Evolutionary conservation across 257 asterid genomes (phyloP).

Genomic region (Solanum sitiens): DNA sequence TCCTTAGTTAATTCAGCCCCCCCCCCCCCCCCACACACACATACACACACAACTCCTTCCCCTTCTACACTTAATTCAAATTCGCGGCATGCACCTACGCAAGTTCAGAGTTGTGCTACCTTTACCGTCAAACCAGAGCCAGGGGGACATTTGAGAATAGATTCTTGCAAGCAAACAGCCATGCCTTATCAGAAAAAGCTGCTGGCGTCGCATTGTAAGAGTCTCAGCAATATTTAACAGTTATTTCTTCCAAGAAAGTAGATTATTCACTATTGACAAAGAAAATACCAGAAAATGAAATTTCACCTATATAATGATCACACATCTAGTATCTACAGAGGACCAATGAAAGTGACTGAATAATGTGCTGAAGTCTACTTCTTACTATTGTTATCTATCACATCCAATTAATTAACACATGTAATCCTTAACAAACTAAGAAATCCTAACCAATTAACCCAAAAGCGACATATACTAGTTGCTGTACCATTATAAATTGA

Average conservation of each 20-base stretch:
- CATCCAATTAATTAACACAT: not conserved
- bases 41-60: no score
- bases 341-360: not conserved
- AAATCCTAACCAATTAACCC: not conserved
- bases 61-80: not conserved
- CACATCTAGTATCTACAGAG: not conserved
- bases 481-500: not conserved
- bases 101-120: not conserved
- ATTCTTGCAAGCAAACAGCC: not conserved
- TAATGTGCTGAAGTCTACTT: not conserved
- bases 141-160: not conserved
- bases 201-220: not conserved
- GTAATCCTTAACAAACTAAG: not conserved
- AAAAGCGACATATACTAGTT: not conserved
- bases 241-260: not conserved
- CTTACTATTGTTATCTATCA: not conserved
- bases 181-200: not conserved
- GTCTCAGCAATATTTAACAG: not conserved
- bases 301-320: not conserved
- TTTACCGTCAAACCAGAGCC: not conserved
- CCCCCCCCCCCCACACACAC: fast-evolving
- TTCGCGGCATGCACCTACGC: not conserved
- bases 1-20: not conserved
- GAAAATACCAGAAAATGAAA: not conserved
- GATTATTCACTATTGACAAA: not conserved